Base-by-base conservation (phyloP, 192 early-diverging fungal species). In the Backusella tarrabulga region DNA sequence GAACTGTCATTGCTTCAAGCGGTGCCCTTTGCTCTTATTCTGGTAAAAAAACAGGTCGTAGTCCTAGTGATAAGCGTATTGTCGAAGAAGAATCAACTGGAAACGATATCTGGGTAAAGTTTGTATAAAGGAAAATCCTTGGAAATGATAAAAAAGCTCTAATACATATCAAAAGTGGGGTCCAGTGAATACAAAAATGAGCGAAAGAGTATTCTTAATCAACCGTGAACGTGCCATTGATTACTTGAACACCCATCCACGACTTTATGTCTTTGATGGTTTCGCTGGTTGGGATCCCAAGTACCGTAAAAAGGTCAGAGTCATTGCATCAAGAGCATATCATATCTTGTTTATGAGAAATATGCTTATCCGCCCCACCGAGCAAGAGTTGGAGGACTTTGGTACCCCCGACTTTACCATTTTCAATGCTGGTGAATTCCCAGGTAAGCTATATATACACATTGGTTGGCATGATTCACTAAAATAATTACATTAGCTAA, bases 211-310 rank as follows among this genome's bases (percentile, higher is more conserved):
- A 11, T 99, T 99, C 87, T 89, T 95, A 74, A 93, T 94, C 84
- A 98, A 98, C 90, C 94, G 96, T 80, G 94, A 99, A 87, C 92
- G 94, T 71, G 96, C 96, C 36, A 88, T 93, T 80, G 95, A 97
- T 88, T 99, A 98, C 88, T 85, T 99, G 71, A 99, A 99, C 88
- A 97, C 96, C 44, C 93, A 94, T 76, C 87, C 90, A 54, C 92
- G 94, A 72, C 90, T 98, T 63, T 97, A 97, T 79, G 96, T 99
- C 75, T 95, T 99, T 87, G 97, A 99, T 84, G 97, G 96, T 15
- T 99, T 85, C 79, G 97, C 97, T 67, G 97, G 97, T 19, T 99
- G 97, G 97, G 97, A 99, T 83, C 93, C 96, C 80, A 96, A 96
- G 88, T 95, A 98, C 90, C 92, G 97, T 77, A 95, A 97, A 85